Evolutionary conservation across 2,329 filamentous ascomycete genomes (phyloP).

Genomic region (Cladophialophora exuberans): DNA sequence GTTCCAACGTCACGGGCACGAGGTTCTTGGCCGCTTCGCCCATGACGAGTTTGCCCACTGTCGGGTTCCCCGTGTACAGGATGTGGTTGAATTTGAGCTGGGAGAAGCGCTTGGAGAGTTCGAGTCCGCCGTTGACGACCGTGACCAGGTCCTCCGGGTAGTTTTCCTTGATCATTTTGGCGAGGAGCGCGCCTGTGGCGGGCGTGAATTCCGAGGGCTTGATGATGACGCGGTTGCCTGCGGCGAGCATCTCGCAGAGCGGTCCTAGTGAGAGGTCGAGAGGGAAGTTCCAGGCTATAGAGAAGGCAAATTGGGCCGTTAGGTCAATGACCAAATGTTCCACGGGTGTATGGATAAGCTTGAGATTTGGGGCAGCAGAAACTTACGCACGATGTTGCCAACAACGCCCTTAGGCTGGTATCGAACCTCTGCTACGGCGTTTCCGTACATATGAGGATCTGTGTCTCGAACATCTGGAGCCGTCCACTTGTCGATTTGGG

Average conservation of each 20-base stretch:
- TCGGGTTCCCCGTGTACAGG: slow-evolving; percentile 50
- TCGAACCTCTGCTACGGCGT: slow-evolving; percentile 5
- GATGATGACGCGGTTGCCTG: slow-evolving; percentile 46
- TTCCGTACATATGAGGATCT: slow-evolving; percentile 8
- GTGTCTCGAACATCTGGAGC: slow-evolving; percentile 8
- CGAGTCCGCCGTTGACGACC: slow-evolving; percentile 41
- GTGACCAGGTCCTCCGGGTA: slow-evolving; percentile 45
- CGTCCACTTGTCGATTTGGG: slow-evolving; percentile 15
- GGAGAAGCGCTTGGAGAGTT: slow-evolving; percentile 44
- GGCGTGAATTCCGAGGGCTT: slow-evolving; percentile 50
- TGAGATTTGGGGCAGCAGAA: not conserved
- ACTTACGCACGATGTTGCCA: slow-evolving; percentile 18
- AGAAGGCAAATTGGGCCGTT: no score
- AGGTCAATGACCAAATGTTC: no score
- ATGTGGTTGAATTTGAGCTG: slow-evolving; percentile 48
- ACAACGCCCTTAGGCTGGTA: slow-evolving; percentile 14
- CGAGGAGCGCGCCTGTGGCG: slow-evolving; percentile 42
- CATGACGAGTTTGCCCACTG: slow-evolving; percentile 44
- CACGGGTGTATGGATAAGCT: no score
- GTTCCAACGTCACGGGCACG: slow-evolving; percentile 49
- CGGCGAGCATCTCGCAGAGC: slow-evolving; percentile 48
- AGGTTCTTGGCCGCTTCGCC: slow-evolving; percentile 49
- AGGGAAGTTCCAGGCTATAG: slow-evolving; percentile 51
- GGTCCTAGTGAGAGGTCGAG: slow-evolving; percentile 45
- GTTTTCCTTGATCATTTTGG: slow-evolving; percentile 46